Percentiles rank a stretch among this genome's conserved stretches.
These are phyloP conservation scores for Ustilago cynodontis DNA, from an alignment of 1,284 basidiomycete species.

Conservation along the genomic window DNA sequence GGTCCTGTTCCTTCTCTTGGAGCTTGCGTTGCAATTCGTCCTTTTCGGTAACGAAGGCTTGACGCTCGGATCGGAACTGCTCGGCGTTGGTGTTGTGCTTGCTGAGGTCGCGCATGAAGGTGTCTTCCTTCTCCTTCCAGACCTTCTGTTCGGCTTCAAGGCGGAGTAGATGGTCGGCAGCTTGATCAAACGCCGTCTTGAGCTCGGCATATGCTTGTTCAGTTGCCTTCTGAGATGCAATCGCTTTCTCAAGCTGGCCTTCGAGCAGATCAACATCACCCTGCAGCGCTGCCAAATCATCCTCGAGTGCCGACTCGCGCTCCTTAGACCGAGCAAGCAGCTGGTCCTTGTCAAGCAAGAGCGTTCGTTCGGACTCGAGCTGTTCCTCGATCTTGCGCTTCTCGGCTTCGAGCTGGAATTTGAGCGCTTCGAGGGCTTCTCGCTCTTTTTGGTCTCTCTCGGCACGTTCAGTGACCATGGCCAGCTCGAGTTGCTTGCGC, in stretches of 20 bases:
- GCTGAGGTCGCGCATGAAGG: slow-evolving; percentile 57
- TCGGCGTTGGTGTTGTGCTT: slow-evolving; percentile 49
- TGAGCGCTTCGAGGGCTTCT: slow-evolving; percentile 60
- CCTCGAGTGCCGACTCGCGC: slow-evolving; percentile 84
- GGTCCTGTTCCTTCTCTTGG: slow-evolving; percentile 82
- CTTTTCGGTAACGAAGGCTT: slow-evolving; percentile 70
- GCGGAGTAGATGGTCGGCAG: slow-evolving; percentile 83
- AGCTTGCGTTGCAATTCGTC: slow-evolving; percentile 82
- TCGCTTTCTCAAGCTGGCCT: slow-evolving; percentile 84
- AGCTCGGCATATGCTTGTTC: slow-evolving; percentile 78
- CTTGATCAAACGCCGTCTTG: slow-evolving; percentile 80
- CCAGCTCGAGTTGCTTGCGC: slow-evolving; percentile 87
- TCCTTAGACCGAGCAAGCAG: slow-evolving; percentile 88
- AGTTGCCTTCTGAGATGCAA: slow-evolving; percentile 71
- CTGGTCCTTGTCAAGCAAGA: slow-evolving; percentile 85
- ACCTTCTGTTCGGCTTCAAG: slow-evolving; percentile 82
- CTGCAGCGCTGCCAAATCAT: slow-evolving; percentile 84
- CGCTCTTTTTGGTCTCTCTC: slow-evolving; percentile 66
- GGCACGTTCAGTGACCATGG: slow-evolving; percentile 72
- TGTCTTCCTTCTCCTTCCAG: slow-evolving; percentile 76
- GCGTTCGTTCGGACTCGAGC: slow-evolving; percentile 83
- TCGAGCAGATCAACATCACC: slow-evolving; percentile 86
- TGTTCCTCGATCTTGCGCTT: slow-evolving; percentile 77
- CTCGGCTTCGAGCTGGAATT: slow-evolving; percentile 58
- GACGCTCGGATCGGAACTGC: slow-evolving; percentile 48